A percentile compares a stretch with the other conserved stretches of the same genome.
Conservation (phyloP, 768 basidiomycete species). For the Rhizopogon roseolus region DNA sequence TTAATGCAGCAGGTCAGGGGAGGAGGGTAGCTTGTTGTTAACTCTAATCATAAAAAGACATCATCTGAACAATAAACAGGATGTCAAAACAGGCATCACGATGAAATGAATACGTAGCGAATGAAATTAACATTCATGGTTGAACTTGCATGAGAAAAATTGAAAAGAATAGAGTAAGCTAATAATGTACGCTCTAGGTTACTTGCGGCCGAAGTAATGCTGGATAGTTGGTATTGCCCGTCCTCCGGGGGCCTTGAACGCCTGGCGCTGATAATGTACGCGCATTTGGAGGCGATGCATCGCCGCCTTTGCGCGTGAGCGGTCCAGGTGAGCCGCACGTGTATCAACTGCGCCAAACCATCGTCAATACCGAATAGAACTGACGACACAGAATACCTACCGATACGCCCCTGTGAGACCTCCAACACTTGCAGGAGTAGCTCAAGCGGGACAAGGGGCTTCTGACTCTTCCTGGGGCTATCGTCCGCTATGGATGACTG, state of each 20-base stretch:
- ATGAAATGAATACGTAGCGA: neutral
- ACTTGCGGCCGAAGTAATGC: constrained; percentile 23
- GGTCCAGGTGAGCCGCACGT: constrained; percentile 70
- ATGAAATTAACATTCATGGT: neutral
- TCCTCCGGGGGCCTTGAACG: constrained; percentile 19
- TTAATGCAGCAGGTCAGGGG: constrained; percentile 7
- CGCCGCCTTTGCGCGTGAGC: constrained; percentile 67
- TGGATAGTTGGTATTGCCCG: constrained; percentile 21
- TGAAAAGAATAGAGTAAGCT: neutral
- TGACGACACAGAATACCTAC: constrained; percentile 33
- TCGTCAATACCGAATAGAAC: neutral
- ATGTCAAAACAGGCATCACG: neutral
- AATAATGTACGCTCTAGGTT: neutral
- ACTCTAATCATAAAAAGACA: neutral
- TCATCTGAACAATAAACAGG: neutral
- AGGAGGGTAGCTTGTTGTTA: neutral
- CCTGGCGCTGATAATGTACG: constrained; percentile 54
- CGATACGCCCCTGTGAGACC: constrained; percentile 52
- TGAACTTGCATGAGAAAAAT: neutral
- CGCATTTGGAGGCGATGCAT: constrained; percentile 62
- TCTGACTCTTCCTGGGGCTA: constrained; percentile 24
- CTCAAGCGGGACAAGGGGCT: constrained; percentile 40
- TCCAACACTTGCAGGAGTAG: constrained; percentile 46
- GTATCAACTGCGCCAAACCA: constrained; percentile 49
- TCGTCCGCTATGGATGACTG: constrained; percentile 10